Evolutionary conservation across 164 flowering plant genomes (phyloP), one percentile per base, ranked within the genome.

Genomic region (Vitis cinerea): DNA sequence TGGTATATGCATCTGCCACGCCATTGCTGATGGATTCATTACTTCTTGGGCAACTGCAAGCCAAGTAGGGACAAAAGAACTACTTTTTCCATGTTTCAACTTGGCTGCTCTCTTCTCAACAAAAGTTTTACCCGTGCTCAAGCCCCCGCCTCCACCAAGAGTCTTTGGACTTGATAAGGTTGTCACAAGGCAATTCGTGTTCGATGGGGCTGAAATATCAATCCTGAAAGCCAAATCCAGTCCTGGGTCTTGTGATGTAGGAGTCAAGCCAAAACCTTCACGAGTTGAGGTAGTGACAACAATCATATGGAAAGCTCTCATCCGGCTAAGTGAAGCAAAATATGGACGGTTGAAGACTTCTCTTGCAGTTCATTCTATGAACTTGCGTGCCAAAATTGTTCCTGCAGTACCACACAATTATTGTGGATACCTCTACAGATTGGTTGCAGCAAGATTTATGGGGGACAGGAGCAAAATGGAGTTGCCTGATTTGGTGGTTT

Each of bases 261-360:
- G 68, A 13, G 10, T 16, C 29, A 15, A 47, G 17, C 52, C 16
- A 13, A 49, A 30, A 6, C 63, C 68, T 48, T 31, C 74, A 8
- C 47, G 68, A 3, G 74, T 64, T 2, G 56, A 54, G 27, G 55
- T 71, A 6, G 54, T 71, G 56, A 71, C 57, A 10, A 61, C 74
- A 15, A 1, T 56, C 14, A 63, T 64, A 48, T 71, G 68, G 67
- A 64, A 19, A n/a, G 48, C 63, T 19, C 63, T 64, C 16, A 57
- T 71, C 3, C 31, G 12, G 8, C 17, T 58, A 14, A 3, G 10
- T 17, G 4, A 57, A 44, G 61, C 54, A 11, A 71, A 37, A 23
- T 19, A 29, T 17, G 56, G 63, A 10, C 31, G 44, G n/a, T 37
- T 19, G 15, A 50, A 58, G 49, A 44, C 59, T 10, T 63, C 51